Conservation (phyloP, 441 rosid species). For the Aquilaria agallochum region DNA sequence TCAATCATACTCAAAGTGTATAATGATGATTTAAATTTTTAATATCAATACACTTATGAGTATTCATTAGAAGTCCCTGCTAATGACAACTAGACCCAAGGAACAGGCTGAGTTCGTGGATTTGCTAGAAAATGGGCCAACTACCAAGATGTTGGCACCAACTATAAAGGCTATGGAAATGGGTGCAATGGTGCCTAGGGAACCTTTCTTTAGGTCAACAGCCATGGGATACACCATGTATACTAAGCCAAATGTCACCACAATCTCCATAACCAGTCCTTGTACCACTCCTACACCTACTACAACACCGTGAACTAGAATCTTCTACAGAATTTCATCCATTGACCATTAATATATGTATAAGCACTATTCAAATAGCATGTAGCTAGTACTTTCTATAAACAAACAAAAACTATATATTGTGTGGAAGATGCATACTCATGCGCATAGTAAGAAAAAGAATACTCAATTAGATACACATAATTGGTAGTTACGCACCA, state of each 20-base stretch:
- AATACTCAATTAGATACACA: not conserved
- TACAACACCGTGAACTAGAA: conserved; percentile 72
- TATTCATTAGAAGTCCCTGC: conserved; percentile 41
- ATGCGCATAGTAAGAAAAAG: not conserved
- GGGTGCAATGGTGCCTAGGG: conserved; percentile 83
- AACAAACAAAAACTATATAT: not conserved
- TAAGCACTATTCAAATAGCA: not conserved
- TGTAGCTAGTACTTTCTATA: not conserved
- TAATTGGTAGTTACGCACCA: conserved; percentile 35
- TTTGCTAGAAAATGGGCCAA: conserved; percentile 96
- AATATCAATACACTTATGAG: too few relatives aligned
- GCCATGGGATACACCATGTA: conserved; percentile 95
- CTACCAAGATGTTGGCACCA: conserved; percentile 91
- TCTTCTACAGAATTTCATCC: conserved; percentile 30
- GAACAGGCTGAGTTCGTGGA: conserved; percentile 99
- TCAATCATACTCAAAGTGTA: too few relatives aligned
- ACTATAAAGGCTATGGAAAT: conserved; percentile 88
- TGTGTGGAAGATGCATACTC: not conserved
- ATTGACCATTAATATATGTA: too few relatives aligned
- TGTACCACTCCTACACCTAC: conserved; percentile 69
- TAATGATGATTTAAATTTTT: too few relatives aligned
- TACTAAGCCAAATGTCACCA: conserved; percentile 80
- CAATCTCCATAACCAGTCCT: conserved; percentile 90
- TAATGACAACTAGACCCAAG: conserved; percentile 88
- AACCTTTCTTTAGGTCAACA: conserved; percentile 91